Base-by-base conservation (phyloP, 2,329 filamentous ascomycete genomes). In the Zymoseptoria tritici region DNA sequence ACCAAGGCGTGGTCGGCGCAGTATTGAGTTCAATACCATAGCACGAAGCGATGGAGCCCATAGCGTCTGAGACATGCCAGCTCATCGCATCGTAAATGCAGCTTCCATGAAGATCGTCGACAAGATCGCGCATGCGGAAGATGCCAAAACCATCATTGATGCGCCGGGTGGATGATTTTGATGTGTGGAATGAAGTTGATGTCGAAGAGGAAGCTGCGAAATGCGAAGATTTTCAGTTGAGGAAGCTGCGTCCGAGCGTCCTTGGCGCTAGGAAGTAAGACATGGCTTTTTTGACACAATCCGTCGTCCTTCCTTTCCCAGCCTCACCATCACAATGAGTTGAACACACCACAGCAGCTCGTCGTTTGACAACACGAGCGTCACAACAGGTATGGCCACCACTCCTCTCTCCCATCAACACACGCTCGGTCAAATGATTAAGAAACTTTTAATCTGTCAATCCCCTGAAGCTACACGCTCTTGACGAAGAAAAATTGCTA, bases 371-470 rank as follows among this genome's bases (percentile, higher is more conserved):
- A 51, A 54, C 58, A 49, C 58, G 58, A 60, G 58, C 36, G 9
- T 6, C 49, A 29, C 46, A 55, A 50, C 46, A 56, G 54, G 62
- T 64, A 62, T 22, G 58, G n/a, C 13, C 11, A 26, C 57, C 49
- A 24, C 13, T 13, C n/a, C 16, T 26, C 7, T 13, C 4, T 53
- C 42, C 29, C 42, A 29, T 31, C 29, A 31, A 19, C 46, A 7
- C 8, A 11, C 26, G 22, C 2, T 11, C 11, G 49, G n/a, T 64
- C n/a, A 67, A 58, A 77, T 77, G 77, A 89, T 88, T 86, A 89
- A 85, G 77, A 80, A 72, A 77, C 77, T 78, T 67, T 67, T 79
- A 85, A 89, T 90, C 87, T 90, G 87, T 90, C 87, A 90, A 90
- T 90, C 87, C 85, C 81, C 87, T 88, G 86, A 90, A 78, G 76